phyloP scores from a whole-genome alignment of 257 asterid species.

The Solanum bukasovii region DNA sequence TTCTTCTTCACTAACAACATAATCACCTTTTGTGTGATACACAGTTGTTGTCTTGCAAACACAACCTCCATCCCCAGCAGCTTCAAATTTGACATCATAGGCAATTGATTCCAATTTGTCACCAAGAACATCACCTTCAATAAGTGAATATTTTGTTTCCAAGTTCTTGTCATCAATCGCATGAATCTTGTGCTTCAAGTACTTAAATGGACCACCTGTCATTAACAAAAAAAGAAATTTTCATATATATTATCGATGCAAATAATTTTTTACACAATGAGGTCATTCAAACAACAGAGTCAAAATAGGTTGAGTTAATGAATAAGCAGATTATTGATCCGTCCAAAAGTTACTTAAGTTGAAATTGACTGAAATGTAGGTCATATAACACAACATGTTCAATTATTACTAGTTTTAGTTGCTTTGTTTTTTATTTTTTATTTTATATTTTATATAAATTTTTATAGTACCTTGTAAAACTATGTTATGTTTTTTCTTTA shows the following conservation, averaged over 20 bases:
- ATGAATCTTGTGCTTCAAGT: conserved; percentile 21
- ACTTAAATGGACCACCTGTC: conserved; percentile 16
- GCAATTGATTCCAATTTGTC: conserved; percentile 20
- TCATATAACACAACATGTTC: background rate
- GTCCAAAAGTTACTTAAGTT: background rate
- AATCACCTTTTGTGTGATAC: conserved; percentile 23
- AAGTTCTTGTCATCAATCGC: conserved; percentile 10
- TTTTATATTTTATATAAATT: too few species aligned
- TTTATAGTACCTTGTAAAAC: background rate
- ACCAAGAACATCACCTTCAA: background rate
- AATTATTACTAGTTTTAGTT: background rate
- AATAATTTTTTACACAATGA: background rate
- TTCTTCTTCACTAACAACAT: conserved; percentile 14
- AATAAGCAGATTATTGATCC: background rate
- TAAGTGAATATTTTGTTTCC: background rate
- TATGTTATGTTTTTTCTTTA: background rate
- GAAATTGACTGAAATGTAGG: rapidly evolving
- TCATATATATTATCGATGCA: background rate
- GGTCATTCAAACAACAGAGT: background rate
- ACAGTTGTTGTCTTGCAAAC: conserved; percentile 13
- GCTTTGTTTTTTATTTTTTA: background rate
- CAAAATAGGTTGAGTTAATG: background rate
- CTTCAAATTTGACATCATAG: conserved; percentile 15
- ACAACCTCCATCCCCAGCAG: conserved; percentile 21
- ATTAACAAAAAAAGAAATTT: too few species aligned